Conservation (phyloP, 2,329 filamentous ascomycete species). For the Xylariaceae sp. region DNA sequence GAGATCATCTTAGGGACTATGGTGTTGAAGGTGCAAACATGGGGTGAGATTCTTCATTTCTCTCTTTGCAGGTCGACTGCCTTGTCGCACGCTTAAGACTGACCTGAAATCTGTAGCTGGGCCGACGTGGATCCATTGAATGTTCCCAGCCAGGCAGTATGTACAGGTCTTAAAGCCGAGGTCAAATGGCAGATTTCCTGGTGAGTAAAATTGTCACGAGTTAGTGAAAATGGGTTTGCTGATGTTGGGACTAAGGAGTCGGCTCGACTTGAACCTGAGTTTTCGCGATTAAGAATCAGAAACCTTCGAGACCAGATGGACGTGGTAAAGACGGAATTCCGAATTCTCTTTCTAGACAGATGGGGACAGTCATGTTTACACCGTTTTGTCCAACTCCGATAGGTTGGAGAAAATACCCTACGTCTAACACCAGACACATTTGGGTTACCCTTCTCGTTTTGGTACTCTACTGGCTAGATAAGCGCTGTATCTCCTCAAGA, state of each 20-base stretch:
- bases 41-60: no score
- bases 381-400: not conserved
- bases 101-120: slow-evolving; percentile 45
- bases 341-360: slow-evolving; percentile 1
- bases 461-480: slow-evolving; percentile 44
- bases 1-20: slow-evolving; percentile 45
- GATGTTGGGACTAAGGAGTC: slow-evolving; percentile 23
- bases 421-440: no score
- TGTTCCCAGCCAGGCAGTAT: slow-evolving; percentile 58
- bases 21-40: slow-evolving; percentile 35
- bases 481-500: slow-evolving; percentile 84
- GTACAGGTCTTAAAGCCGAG: slow-evolving; percentile 58
- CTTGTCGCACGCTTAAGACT: no score
- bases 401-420: slow-evolving; percentile 5
- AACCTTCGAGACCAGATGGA: no score
- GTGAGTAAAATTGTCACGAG: slow-evolving; percentile 37
- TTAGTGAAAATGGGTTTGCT: slow-evolving; percentile 7
- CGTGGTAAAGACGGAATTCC: no score
- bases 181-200: slow-evolving; percentile 58
- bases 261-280: slow-evolving; percentile 26
- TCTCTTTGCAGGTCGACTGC: no score
- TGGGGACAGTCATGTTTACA: not conserved
- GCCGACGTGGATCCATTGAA: slow-evolving; percentile 66
- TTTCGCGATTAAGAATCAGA: slow-evolving; percentile 18
- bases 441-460: no score